Evolutionary conservation across 441 rosid species (phyloP).

Genomic region (Omphalea diandra): DNA sequence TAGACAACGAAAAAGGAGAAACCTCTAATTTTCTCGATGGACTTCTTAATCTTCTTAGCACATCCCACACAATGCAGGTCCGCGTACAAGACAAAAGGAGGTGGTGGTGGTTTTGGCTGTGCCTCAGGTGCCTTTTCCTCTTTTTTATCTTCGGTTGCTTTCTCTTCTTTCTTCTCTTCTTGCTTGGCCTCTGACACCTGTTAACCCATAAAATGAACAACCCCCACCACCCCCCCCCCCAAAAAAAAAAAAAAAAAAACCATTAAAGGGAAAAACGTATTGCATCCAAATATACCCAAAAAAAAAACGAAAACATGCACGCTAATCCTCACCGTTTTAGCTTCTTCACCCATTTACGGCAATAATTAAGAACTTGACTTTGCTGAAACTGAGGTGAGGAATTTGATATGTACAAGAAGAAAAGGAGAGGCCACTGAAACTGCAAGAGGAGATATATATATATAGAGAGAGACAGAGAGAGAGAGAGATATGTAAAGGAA

Average conservation of each 20-base stretch:
- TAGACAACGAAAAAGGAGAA: not conserved
- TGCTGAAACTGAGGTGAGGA: not conserved
- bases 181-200: slow-evolving; percentile 32
- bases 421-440: too few species aligned
- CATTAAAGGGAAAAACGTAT: not conserved
- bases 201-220: too few species aligned
- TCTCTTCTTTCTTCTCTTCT: too few species aligned
- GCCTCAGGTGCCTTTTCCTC: slow-evolving; percentile 42
- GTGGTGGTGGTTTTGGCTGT: slow-evolving; percentile 54
- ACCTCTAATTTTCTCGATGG: slow-evolving; percentile 79
- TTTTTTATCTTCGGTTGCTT: slow-evolving; percentile 36
- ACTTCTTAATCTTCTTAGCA: slow-evolving; percentile 77
- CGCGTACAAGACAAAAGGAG: slow-evolving; percentile 64
- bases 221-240: too few species aligned
- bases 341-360: slow-evolving; percentile 73
- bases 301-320: not conserved
- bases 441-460: too few species aligned
- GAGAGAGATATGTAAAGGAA: slow-evolving; percentile 10
- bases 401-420: not conserved
- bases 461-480: not conserved
- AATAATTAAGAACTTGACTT: too few species aligned
- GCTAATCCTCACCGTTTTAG: slow-evolving; percentile 45
- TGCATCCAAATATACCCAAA: not conserved
- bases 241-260: not conserved
- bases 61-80: slow-evolving; percentile 96